phyloP scores from a whole-genome alignment of 768 basidiomycete species.

The Gloeophyllum trabeum region DNA sequence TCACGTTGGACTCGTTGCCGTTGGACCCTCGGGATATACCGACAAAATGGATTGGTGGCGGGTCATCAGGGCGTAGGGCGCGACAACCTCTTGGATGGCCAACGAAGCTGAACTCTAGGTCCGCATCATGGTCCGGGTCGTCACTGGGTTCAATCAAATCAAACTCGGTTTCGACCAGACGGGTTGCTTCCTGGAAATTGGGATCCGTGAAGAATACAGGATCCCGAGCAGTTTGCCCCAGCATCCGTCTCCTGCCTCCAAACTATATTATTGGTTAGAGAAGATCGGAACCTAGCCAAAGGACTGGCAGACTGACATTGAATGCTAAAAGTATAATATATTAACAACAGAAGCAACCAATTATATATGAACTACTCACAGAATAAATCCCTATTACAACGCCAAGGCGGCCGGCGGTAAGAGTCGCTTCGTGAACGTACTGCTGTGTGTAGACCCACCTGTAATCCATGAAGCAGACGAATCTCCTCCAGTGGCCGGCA shows the following conservation, averaged over 20 bases:
- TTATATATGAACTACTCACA: too few species aligned
- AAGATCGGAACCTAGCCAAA: neutral
- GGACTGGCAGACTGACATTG: constrained; percentile 13
- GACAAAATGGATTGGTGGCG: constrained; percentile 18
- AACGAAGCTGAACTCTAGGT: neutral
- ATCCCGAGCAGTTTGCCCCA: too few species aligned
- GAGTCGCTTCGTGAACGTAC: too few species aligned
- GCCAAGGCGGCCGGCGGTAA: too few species aligned
- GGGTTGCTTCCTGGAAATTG: constrained; percentile 52
- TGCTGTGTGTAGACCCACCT: constrained; percentile 32
- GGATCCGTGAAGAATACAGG: constrained; percentile 41
- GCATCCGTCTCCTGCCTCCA: constrained; percentile 22
- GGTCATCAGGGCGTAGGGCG: constrained; percentile 2
- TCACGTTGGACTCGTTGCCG: constrained; percentile 16
- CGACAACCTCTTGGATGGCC: neutral
- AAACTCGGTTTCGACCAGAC: constrained; percentile 48
- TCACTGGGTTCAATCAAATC: constrained; percentile 25
- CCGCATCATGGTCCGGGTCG: constrained; percentile 7
- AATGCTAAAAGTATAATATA: too few species aligned
- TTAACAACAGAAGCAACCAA: too few species aligned
- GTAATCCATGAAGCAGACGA: constrained; percentile 74
- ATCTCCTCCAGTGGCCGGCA: constrained; percentile 64
- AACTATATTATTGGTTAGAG: constrained; percentile 21
- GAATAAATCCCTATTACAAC: too few species aligned
- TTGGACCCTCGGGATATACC: constrained; percentile 16